Base-by-base conservation (phyloP, 139 green algal genomes). In the Picochlorum sp. region DNA sequence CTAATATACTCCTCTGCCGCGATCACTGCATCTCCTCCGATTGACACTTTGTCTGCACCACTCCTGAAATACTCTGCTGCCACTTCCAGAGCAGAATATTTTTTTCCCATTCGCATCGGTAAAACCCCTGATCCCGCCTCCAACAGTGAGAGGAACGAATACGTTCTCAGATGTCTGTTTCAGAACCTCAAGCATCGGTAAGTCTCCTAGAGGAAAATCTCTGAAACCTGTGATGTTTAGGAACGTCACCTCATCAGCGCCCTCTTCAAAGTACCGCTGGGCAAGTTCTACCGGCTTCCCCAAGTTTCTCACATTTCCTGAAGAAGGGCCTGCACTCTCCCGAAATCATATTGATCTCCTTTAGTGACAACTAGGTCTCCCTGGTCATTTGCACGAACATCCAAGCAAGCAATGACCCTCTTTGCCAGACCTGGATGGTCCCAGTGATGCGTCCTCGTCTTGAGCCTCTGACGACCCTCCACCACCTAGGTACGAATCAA, bases 141-240 rank as follows among this genome's bases (percentile, higher is more conserved):
- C 94, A 28, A 99, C 89, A 18, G 94, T 99, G 13, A 99, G 78
- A 6, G 94, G 94, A 64, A 99, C 94, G 85, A 99, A 99, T 18
- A 99, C 90, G 9, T 82, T 87, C 82, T 97, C 83, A 41, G 78
- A 91, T 16, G 94, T 79, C 38, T 74, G 58, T 4, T 69, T 58
- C 50, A 96, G 69, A 60, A 95, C 92, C 71, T 96, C 87, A 49
- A 99, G 77, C 94, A 99, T 99, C 52, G 94, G 94, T 56, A 94
- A 62, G 77, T 99, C 94, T 4, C 74, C 76, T 51, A 98, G 71
- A 1, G 94, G 90, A 66, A 90, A 95, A 70, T 98, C 92, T 47
- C 91, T 60, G 80, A 95, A 96, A 44, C 78, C 71, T 13, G 94
- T 99, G 81, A 99, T 99, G 84, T 99, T 99, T 18, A 99, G 80